Conservation (phyloP, 495 filamentous ascomycete species). For the Cercophora sp. region DNA sequence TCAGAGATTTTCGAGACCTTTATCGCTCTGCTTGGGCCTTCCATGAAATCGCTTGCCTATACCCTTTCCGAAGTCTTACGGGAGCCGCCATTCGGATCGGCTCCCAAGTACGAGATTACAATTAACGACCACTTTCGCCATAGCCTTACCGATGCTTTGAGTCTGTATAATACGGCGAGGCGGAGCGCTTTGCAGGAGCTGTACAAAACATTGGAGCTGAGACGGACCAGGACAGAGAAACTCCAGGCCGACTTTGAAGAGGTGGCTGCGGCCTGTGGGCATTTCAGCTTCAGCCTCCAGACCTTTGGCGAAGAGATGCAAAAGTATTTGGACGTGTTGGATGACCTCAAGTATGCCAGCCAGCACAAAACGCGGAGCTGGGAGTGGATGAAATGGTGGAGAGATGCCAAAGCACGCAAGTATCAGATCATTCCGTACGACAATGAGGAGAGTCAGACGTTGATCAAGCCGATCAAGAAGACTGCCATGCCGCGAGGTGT, state of each 20-base stretch:
- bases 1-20: conserved; percentile 85
- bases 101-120: conserved; percentile 60
- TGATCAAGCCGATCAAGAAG: conserved; percentile 41
- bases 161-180: conserved; percentile 70
- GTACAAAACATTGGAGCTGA: conserved; percentile 71
- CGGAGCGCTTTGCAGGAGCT: conserved; percentile 69
- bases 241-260: conserved; percentile 94
- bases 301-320: conserved; percentile 88
- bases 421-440: conserved; percentile 42
- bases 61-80: conserved; percentile 85
- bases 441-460: conserved; percentile 45
- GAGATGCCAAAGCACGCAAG: conserved; percentile 24
- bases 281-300: conserved; percentile 85
- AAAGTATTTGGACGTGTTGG: conserved; percentile 73
- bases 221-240: conserved; percentile 58
- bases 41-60: conserved; percentile 90
- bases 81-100: conserved; percentile 73
- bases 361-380: conserved; percentile 65
- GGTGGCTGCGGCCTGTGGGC: conserved; percentile 89
- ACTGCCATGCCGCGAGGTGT: conserved; percentile 45
- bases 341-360: conserved; percentile 69
- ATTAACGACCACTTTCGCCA: conserved; percentile 73
- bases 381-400: conserved; percentile 87
- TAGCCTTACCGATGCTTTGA: conserved; percentile 74
- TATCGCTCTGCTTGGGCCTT: conserved; percentile 80